Conservation (phyloP, 2,329 filamentous ascomycete genomes). For the Cladorrhinum sp. region DNA sequence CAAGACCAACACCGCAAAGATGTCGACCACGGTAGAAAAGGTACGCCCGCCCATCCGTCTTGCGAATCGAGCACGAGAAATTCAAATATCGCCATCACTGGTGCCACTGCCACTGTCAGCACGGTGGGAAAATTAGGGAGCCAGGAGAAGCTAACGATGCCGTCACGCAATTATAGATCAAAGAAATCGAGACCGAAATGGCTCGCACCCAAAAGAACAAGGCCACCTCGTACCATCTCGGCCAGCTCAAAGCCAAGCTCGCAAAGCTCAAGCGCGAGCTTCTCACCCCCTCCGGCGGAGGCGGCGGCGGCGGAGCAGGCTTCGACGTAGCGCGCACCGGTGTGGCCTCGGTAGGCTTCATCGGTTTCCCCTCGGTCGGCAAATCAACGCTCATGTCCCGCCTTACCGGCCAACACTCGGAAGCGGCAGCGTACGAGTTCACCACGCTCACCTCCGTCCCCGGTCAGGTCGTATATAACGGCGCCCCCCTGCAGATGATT, state of each 20-base stretch:
- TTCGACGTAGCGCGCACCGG: constrained; percentile 98
- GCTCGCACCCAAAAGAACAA: constrained; percentile 97
- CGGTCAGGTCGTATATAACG: constrained; percentile 93
- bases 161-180: constrained; percentile 63
- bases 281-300: constrained; percentile 73
- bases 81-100: not conserved
- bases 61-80: no score
- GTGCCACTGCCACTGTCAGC: no score
- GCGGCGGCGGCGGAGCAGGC: constrained; percentile 81
- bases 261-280: constrained; percentile 97
- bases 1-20: constrained; percentile 47
- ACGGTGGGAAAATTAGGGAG: no score
- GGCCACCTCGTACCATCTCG: constrained; percentile 87
- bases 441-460: constrained; percentile 97
- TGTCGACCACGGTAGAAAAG: constrained; percentile 98
- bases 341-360: constrained; percentile 95
- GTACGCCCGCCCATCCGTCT: no score
- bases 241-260: constrained; percentile 95
- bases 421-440: constrained; percentile 97
- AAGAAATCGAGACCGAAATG: constrained; percentile 97
- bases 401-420: constrained; percentile 93
- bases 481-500: constrained; percentile 93
- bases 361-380: constrained; percentile 95
- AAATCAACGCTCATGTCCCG: constrained; percentile 97
- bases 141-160: constrained; percentile 34